Percentiles rank a stretch among this genome's conserved stretches.
These are phyloP conservation scores for Colletotrichum musicola DNA, from an alignment of 2,329 filamentous ascomycete genomes.

Conservation along the genomic window DNA sequence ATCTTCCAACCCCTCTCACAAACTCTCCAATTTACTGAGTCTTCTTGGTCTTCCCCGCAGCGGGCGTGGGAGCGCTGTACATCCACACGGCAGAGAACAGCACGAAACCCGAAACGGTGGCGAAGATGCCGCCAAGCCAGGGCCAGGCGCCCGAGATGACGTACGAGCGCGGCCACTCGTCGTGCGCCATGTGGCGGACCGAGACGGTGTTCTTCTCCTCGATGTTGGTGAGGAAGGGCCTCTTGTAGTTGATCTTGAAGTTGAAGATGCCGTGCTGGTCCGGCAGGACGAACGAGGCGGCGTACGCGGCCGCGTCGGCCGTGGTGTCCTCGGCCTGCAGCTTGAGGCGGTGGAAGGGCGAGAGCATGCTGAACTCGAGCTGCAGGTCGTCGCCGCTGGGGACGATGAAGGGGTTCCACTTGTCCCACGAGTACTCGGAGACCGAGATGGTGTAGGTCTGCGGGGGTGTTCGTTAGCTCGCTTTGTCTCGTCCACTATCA, in stretches of 20 bases:
- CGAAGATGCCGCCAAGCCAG: conserved; percentile 90
- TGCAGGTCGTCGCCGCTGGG: conserved; percentile 81
- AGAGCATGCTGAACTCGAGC: conserved; percentile 98
- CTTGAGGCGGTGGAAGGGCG: conserved; percentile 91
- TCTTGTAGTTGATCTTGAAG: conserved; percentile 97
- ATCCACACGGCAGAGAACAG: conserved; percentile 91
- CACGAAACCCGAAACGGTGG: conserved; percentile 86
- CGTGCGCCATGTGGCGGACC: conserved; percentile 95
- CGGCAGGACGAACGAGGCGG: conserved; percentile 82
- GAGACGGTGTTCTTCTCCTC: conserved; percentile 97
- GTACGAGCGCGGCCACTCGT: conserved; percentile 94
- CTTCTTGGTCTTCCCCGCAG: conserved; percentile 57
- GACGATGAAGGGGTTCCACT: conserved; percentile 80
- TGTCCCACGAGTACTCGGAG: conserved; percentile 84
- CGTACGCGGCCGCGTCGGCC: conserved; percentile 78
- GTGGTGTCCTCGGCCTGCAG: conserved; percentile 71
- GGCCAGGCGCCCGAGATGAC: conserved; percentile 93
- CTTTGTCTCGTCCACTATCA: neutral
- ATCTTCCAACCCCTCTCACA: neutral
- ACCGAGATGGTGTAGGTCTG: conserved; percentile 89
- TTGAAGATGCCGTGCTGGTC: conserved; percentile 99
- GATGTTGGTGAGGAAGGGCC: conserved; percentile 88
- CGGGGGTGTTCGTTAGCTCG: conserved; percentile 31
- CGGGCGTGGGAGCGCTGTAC: conserved; percentile 68
- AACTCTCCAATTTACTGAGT: conserved; percentile 52